phyloP scores from a whole-genome alignment of 148 eudicot genomes.

The Silene uniflora region DNA sequence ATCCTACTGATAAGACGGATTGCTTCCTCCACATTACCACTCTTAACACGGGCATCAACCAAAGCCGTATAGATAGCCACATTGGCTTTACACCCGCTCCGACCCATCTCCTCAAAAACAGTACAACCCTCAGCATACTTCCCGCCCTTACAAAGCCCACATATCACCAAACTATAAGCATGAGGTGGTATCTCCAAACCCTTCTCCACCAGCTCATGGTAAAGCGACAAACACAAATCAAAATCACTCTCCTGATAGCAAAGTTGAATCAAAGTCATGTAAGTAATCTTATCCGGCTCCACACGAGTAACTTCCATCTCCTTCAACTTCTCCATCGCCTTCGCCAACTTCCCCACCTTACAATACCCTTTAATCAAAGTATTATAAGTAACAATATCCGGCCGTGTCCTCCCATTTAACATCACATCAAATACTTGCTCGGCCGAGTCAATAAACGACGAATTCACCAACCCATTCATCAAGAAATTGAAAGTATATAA shows the following conservation, averaged over 20 bases:
- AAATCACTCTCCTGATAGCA: constrained; percentile 64
- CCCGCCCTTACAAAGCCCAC: constrained; percentile 89
- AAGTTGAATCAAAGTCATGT: constrained; percentile 80
- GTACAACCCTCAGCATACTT: constrained; percentile 53
- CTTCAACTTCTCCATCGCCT: constrained; percentile 65
- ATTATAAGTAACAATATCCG: constrained; percentile 84
- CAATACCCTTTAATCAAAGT: constrained; percentile 94
- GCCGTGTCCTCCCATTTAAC: constrained; percentile 61
- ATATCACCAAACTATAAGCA: constrained; percentile 85
- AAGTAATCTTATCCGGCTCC: constrained; percentile 81
- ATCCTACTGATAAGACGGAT: constrained; percentile 57
- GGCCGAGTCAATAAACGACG: constrained; percentile 67
- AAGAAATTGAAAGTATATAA: constrained; percentile 75
- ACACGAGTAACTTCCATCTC: constrained; percentile 66
- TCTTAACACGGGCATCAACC: constrained; percentile 66
- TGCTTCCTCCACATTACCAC: constrained; percentile 62
- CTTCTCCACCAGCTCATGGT: constrained; percentile 78
- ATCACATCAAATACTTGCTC: constrained; percentile 87
- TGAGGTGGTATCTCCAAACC: constrained; percentile 70
- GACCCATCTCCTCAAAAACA: constrained; percentile 63
- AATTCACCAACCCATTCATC: constrained; percentile 64
- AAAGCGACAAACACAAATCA: constrained; percentile 66
- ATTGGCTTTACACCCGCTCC: constrained; percentile 62
- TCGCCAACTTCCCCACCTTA: constrained; percentile 60
- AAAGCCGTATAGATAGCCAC: constrained; percentile 79